A percentile compares a stretch with the other conserved stretches of the same genome.
Conservation (phyloP, 192 early-diverging fungal genomes). For the Chytriomyces confervae region DNA sequence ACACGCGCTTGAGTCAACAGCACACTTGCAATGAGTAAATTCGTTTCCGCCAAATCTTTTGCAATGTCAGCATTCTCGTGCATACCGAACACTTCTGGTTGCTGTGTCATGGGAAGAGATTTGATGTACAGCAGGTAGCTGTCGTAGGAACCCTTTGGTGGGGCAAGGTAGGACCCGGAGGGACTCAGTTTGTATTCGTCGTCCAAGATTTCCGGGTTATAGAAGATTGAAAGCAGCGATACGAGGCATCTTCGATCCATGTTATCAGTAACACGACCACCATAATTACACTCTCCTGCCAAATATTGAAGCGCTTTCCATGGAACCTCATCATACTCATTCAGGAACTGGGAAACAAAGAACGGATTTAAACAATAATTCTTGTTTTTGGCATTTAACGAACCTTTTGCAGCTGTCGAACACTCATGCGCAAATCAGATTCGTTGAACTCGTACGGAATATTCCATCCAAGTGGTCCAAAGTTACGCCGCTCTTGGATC, state of each 20-base stretch:
- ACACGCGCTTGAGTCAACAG: conserved; percentile 57
- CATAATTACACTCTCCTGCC: conserved; percentile 69
- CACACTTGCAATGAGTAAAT: conserved; percentile 57
- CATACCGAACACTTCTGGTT: conserved; percentile 68
- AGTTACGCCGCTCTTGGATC: conserved; percentile 67
- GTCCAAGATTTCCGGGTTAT: conserved; percentile 59
- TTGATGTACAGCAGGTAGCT: conserved; percentile 62
- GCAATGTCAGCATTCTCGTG: conserved; percentile 70
- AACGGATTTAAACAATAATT: background rate
- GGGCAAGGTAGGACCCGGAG: conserved; percentile 60
- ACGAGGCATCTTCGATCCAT: conserved; percentile 60
- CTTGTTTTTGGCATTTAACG: conserved; percentile 1
- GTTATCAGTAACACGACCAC: conserved; percentile 66
- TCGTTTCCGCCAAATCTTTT: conserved; percentile 63
- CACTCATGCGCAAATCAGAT: conserved; percentile 63
- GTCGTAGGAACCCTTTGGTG: conserved; percentile 58
- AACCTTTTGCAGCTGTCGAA: conserved; percentile 65
- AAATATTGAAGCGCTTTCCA: conserved; percentile 64
- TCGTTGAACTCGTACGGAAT: conserved; percentile 72
- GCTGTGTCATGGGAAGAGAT: conserved; percentile 57
- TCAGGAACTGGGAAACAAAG: conserved; percentile 52
- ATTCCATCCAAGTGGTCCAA: conserved; percentile 71
- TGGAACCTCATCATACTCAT: conserved; percentile 66
- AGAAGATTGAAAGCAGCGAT: conserved; percentile 56
- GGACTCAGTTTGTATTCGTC: conserved; percentile 54